Base-by-base conservation (phyloP, 2,329 filamentous ascomycete genomes). In the Ophiognomonia clavigignenti-juglandacearum region DNA sequence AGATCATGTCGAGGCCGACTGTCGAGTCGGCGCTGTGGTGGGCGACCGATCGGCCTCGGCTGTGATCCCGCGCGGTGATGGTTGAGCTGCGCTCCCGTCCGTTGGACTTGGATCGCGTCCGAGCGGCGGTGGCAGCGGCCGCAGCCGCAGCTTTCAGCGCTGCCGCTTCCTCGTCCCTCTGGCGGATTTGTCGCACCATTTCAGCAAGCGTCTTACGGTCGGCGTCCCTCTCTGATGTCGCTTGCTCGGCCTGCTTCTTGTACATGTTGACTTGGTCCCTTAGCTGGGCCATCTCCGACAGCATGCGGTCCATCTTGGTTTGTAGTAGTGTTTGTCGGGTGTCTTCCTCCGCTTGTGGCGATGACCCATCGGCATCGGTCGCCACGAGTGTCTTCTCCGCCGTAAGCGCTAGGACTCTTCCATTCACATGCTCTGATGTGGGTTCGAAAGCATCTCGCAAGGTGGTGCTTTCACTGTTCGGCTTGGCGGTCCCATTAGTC, bases 121-220 rank as follows among this genome's bases (percentile, higher is more conserved):
- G 70, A 52, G 68, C 63, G 27, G 68, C 67, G 4, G 67, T 67
- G 26, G 29, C 38, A 18, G 50, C 45, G 4, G 67, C 67, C 26
- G 29, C 38, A 18, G 50, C 45, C 32, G 45, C 49, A 6, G 49
- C 46, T 22, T 49, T 49, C 19, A 52, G 43, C n/a, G 65, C 70
- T 26, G 65, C 67, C 24, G 71, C 74, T 54, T 78, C 79, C 56
- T 83, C 81, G 56, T 90, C 83, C 4, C 62, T 58, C 57, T 73
- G 75, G 44, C 90, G 81, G 47, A 96, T 85, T 55, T 85, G 84
- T 57, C 88, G 75, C 11, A 96, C 83, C 88, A 97, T 93, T 61
- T 96, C 88, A 1, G 86, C 84, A 37, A 98, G 69, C 1, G 85
- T 85, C 63, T 86, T 84, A 45, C 85, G 82, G 45, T 83, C 81